phyloP scores from a whole-genome alignment of 2,329 filamentous ascomycete species.

The Pseudocercospora pini-densiflorae region DNA sequence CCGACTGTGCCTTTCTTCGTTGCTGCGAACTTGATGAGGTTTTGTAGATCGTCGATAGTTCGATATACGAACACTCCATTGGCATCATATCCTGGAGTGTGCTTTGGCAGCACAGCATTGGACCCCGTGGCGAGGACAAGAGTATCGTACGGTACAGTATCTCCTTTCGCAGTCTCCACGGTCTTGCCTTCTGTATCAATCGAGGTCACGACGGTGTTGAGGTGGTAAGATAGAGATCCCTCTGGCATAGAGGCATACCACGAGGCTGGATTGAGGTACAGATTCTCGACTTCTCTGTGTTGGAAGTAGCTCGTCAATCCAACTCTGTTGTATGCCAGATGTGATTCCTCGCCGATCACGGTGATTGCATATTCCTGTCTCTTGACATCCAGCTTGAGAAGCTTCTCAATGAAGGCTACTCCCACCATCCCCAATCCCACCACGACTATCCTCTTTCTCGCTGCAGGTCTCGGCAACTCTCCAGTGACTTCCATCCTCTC shows the following conservation, averaged over 20 bases:
- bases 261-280: conserved; percentile 84
- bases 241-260: conserved; percentile 75
- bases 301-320: conserved; percentile 89
- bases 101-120: conserved; percentile 73
- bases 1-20: conserved; percentile 70
- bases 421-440: conserved; percentile 88
- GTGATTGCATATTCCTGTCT: conserved; percentile 77
- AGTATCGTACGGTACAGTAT: conserved; percentile 74
- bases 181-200: conserved; percentile 68
- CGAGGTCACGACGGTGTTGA: conserved; percentile 74
- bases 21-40: conserved; percentile 74
- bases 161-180: conserved; percentile 72
- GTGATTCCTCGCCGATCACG: conserved; percentile 85
- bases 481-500: conserved; percentile 40
- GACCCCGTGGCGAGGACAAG: conserved; percentile 87
- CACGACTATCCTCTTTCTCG: conserved; percentile 73
- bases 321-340: conserved; percentile 90
- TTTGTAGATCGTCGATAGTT: conserved; percentile 79
- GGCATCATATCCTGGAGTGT: conserved; percentile 78
- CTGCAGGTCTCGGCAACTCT: conserved; percentile 40
- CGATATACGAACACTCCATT: conserved; percentile 88
- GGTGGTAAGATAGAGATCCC: conserved; percentile 72
- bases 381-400: conserved; percentile 81
- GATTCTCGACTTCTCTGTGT: conserved; percentile 79
- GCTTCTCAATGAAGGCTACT: conserved; percentile 70